Evolutionary conservation across 768 basidiomycete species (phyloP).

Genomic region (Dioszegia aurantiaca): DNA sequence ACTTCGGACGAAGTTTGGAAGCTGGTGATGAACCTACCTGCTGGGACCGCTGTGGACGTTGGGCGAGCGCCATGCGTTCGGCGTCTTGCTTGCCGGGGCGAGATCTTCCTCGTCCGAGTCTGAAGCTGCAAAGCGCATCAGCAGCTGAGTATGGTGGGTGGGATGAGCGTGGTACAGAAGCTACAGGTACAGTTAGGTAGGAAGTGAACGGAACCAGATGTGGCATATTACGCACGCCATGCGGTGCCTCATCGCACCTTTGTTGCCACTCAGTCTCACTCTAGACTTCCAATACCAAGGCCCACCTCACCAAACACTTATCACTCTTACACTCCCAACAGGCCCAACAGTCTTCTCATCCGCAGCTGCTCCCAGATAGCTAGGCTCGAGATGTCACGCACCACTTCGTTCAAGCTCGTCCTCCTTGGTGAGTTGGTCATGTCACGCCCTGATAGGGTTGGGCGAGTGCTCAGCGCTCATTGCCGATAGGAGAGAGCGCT

Average conservation of each 20-base stretch:
- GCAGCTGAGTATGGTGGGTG: background rate
- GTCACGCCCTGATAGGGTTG: background rate
- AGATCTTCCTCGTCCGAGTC: conserved; percentile 18
- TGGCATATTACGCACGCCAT: too few relatives aligned
- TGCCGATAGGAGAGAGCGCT: conserved; percentile 88
- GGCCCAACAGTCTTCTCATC: too few relatives aligned
- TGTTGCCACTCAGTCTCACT: background rate
- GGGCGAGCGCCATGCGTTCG: background rate
- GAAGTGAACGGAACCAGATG: too few relatives aligned
- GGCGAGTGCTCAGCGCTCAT: background rate
- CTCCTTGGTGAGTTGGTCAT: conserved; percentile 69
- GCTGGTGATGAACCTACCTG: conserved; percentile 11
- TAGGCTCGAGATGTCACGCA: conserved; percentile 60
- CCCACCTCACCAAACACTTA: conserved; percentile 4
- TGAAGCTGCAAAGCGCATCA: conserved; percentile 6
- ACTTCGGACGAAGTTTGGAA: background rate
- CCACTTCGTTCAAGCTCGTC: conserved; percentile 78
- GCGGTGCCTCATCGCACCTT: too few relatives aligned
- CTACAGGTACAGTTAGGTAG: too few relatives aligned
- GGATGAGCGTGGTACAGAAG: background rate
- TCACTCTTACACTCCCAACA: too few relatives aligned
- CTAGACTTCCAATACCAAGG: background rate
- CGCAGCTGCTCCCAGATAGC: too few relatives aligned
- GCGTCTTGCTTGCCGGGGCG: conserved; percentile 14
- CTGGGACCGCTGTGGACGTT: conserved; percentile 10